These are phyloP conservation scores for Fomes fomentarius DNA, from an alignment of 1,284 basidiomycete species.

Conservation along the genomic window DNA sequence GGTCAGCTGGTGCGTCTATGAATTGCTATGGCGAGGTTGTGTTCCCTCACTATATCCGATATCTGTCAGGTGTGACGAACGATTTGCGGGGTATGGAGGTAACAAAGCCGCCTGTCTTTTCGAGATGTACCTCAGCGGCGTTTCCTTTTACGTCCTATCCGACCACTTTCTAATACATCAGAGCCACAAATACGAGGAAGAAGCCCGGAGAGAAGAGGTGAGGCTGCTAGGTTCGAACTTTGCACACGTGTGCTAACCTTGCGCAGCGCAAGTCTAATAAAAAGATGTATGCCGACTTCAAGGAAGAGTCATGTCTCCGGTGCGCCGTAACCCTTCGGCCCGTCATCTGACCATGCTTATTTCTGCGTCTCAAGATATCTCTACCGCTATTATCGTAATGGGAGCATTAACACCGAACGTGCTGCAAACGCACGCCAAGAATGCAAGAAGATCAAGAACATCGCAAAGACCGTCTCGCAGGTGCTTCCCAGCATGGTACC, in stretches of 20 bases:
- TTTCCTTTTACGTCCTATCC: slow-evolving; percentile 78
- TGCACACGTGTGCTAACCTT: not conserved
- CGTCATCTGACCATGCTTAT: not conserved
- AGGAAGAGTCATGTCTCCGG: slow-evolving; percentile 74
- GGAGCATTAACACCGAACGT: slow-evolving; percentile 47
- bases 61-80: slow-evolving; percentile 75
- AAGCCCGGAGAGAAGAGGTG: slow-evolving; percentile 68
- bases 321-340: slow-evolving; percentile 29
- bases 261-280: slow-evolving; percentile 72
- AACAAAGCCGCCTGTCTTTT: slow-evolving; percentile 72
- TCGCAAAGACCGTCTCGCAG: slow-evolving; percentile 44
- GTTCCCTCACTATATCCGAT: slow-evolving; percentile 7
- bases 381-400: slow-evolving; percentile 53
- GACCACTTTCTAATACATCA: slow-evolving; percentile 89
- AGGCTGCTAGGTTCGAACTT: not conserved
- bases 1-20: slow-evolving; percentile 62
- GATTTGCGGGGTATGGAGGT: slow-evolving; percentile 85
- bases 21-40: not conserved
- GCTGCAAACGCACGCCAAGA: slow-evolving; percentile 62
- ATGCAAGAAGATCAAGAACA: slow-evolving; percentile 66
- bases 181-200: slow-evolving; percentile 81
- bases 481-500: slow-evolving; percentile 28
- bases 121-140: slow-evolving; percentile 66
- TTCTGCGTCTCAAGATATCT: slow-evolving; percentile 32
- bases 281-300: slow-evolving; percentile 77